Evolutionary conservation across 2,329 filamentous ascomycete species (phyloP), one percentile per base, ranked within the genome.

Genomic region (Aspergillus sp.): DNA sequence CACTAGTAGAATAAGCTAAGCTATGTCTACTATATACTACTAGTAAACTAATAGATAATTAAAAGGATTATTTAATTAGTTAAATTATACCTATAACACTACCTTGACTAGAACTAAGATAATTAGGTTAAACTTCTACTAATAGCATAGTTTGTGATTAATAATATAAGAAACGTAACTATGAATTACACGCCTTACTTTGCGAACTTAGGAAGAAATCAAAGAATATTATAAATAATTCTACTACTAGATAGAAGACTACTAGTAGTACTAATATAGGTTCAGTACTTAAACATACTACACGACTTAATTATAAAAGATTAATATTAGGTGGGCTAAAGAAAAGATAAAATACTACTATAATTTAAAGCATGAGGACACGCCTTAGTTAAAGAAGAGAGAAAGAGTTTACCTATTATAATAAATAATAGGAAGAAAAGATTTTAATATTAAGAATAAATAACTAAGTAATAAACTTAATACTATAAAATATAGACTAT

Each of bases 111-210:
- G 38, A 54, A 54, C 11, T 4, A 54, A n/a, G 22, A 28, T 54
- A 54, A 43, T 45, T 54, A 54, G 22, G 17, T 45, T 55, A 47
- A 55, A 4, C 17, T 55, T 30, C 13, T 55, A 31, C n/a, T 31
- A n/a, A 46, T 48, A 54, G 19, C 7, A 38, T 22, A 59, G 1
- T 51, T 59, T 47, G 38, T 19, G 19, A 53, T 53, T 48, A 53
- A 59, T 59, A 59, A 23, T 48, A 59, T 48, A 48, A 53, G n/a
- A 22, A 41, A 46, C 49, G 49, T 48, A 51, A 47, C 19, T 19
- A 49, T 31, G 25, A 43, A 60, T 43, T 25, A 1, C 4, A 60
- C 23, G n/a, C 23, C 41, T 30, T 54, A 54, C 50, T 47, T 54
- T 54, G 25, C 25, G 30, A 54, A 54, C 50, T 17, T 54, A 54